These are phyloP conservation scores for Puya raimondii DNA, from an alignment of 176 grass and related monocot genomes.

Conservation along the genomic window DNA sequence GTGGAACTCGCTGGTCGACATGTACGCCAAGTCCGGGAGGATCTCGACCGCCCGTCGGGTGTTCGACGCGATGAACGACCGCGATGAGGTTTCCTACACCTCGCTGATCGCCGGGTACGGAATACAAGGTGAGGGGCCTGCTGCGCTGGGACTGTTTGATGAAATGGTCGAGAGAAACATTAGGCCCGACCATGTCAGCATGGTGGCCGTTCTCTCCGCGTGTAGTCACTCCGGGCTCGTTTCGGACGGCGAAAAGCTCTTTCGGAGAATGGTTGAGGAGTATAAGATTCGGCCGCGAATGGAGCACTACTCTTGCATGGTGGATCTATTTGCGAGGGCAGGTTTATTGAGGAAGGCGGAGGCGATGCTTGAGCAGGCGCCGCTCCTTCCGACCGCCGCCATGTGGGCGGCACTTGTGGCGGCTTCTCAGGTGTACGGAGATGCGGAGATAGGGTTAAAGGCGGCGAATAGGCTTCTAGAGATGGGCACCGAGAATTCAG, in stretches of 20 bases:
- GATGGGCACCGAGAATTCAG: constrained; percentile 53
- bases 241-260: constrained; percentile 40
- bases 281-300: constrained; percentile 44
- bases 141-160: constrained; percentile 32
- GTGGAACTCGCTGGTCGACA: constrained; percentile 53
- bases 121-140: constrained; percentile 47
- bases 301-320: constrained; percentile 37
- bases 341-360: constrained; percentile 52
- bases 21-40: constrained; percentile 57
- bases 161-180: constrained; percentile 47
- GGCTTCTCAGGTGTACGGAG: constrained; percentile 43
- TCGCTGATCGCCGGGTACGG: constrained; percentile 59
- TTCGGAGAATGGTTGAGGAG: constrained; percentile 37
- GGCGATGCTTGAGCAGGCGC: constrained; percentile 29
- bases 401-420: constrained; percentile 60
- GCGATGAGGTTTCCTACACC: constrained; percentile 52
- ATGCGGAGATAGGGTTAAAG: constrained; percentile 45
- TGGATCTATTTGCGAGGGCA: constrained; percentile 49
- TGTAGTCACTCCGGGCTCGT: constrained; percentile 67
- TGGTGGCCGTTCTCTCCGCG: constrained; percentile 57
- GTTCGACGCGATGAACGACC: constrained; percentile 46
- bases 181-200: constrained; percentile 41
- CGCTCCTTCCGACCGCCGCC: constrained; percentile 34
- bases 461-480: constrained; percentile 64
- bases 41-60: constrained; percentile 36